Base-by-base conservation (phyloP, 805 yeast species). In the Blastobotrys attinorum region DNA sequence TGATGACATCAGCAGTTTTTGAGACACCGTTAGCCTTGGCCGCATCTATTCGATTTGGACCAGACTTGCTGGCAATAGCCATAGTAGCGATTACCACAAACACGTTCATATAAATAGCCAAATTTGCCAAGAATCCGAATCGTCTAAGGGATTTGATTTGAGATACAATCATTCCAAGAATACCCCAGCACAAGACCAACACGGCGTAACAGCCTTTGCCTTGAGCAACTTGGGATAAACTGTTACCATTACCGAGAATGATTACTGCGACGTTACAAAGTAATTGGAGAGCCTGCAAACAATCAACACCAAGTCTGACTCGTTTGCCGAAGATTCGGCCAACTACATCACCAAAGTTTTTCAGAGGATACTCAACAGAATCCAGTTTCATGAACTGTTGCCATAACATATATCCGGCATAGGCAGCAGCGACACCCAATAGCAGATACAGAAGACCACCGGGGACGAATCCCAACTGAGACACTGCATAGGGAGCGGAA, bases 51-150 rank as follows among this genome's bases (percentile, higher is more conserved):
- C 56, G 66, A 52, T 69, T 64, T 42, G 71, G 71, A 7, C 45
- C 48, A 49, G 56, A 25, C 36, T 47, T 50, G 17, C 59, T 59
- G 4, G 65, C 65, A 18, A 62, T 72, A 39, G 69, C 70, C 74
- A 71, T 70, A 34, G 73, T 69, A 25, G 66, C 62, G 42, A 71
- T 58, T 49, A 68, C 62, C 32, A 68, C 59, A n/a, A 66, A 63
- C 47, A 71, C 59, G 56, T 69, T 71, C 67, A 66, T 64, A 71
- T 72, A 71, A 40, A 71, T 67, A n/a, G 74, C 72, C 11, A 61
- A 45, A 55, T 67, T 69, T 32, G 75, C 73, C 33, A 70, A 47
- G 50, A 61, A 63, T 4, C 71, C 69, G 45, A 70, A 64, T 39
- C 56, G 56, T 34, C 63, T 64, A 35, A 71, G 53, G 10, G 70